A percentile compares a stretch with the other conserved stretches of the same genome.
These are phyloP conservation scores for Lagenidium sp. DNA, from an alignment of 352 stramenopile genomes.

Conservation along the genomic window DNA sequence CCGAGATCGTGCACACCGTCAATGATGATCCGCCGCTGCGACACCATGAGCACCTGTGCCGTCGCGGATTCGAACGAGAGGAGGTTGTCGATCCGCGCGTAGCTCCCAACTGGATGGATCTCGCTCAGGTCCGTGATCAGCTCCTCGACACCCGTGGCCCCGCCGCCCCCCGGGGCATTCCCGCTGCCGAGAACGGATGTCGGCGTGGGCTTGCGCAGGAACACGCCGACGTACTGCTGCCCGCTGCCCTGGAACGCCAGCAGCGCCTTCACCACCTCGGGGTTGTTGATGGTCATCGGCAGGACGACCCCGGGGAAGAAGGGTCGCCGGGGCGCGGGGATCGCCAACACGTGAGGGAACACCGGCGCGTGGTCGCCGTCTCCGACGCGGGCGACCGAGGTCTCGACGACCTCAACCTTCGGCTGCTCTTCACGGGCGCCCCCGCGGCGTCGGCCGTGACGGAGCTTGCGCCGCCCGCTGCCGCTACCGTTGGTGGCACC, in stretches of 20 bases:
- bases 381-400: slow-evolving; percentile 39
- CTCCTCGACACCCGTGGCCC: slow-evolving; percentile 41
- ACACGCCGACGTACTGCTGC: slow-evolving; percentile 91
- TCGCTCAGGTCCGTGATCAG: slow-evolving; percentile 90
- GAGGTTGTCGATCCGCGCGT: slow-evolving; percentile 94
- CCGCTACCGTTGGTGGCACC: slow-evolving; percentile 2
- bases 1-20: slow-evolving; percentile 59
- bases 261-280: slow-evolving; percentile 83
- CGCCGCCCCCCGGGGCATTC: no score
- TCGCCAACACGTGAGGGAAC: slow-evolving; percentile 70
- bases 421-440: slow-evolving; percentile 2
- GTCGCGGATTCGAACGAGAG: slow-evolving; percentile 66
- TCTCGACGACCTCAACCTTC: slow-evolving; percentile 56
- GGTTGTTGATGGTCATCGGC: slow-evolving; percentile 81
- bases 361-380: slow-evolving; percentile 61
- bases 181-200: no score
- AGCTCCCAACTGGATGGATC: slow-evolving; percentile 94
- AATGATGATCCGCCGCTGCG: slow-evolving; percentile 82
- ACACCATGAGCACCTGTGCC: slow-evolving; percentile 82
- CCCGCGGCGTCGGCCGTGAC: neutral
- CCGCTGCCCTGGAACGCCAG: slow-evolving; percentile 80
- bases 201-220: slow-evolving; percentile 85
- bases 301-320: slow-evolving; percentile 80
- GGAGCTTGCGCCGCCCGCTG: slow-evolving; percentile 9
- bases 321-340: slow-evolving; percentile 61